A percentile compares a stretch with the other conserved stretches of the same genome.
phyloP scores from a whole-genome alignment of 345 rosid species.

The Eucalyptus marginata region DNA sequence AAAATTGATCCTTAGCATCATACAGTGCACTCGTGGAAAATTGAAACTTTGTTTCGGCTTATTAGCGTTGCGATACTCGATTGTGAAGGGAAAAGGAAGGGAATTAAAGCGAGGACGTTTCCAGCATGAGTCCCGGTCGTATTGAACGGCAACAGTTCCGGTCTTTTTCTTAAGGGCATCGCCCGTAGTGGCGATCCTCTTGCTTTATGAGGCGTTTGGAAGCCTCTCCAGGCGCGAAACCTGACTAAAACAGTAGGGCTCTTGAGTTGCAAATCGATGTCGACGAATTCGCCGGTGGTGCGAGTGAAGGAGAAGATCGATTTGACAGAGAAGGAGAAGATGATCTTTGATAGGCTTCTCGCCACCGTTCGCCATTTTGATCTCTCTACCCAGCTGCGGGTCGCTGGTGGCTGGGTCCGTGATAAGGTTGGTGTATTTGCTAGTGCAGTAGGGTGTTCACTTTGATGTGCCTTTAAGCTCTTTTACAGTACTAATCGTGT shows the following conservation, averaged over 20 bases:
- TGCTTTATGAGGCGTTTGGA: neutral
- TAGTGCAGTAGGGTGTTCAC: neutral
- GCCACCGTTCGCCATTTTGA: constrained; percentile 49
- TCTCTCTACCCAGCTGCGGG: constrained; percentile 69
- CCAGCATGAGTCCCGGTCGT: neutral
- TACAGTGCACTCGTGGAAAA: neutral
- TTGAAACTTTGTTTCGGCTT: neutral
- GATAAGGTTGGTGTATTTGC: constrained; percentile 45
- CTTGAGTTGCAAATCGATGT: constrained; percentile 15
- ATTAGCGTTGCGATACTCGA: neutral
- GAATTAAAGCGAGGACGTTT: neutral
- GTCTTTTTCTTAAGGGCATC: neutral
- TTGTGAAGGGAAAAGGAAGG: neutral
- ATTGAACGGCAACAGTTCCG: neutral
- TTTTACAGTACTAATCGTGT: no score
- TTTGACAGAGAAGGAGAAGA: constrained; percentile 42
- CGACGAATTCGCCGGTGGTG: constrained; percentile 2
- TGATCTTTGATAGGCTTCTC: constrained; percentile 65
- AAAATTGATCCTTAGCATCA: neutral
- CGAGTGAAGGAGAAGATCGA: constrained; percentile 50
- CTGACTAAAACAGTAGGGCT: neutral
- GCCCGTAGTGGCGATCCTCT: neutral
- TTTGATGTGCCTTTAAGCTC: no score
- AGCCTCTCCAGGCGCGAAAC: neutral
- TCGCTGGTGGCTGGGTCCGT: constrained; percentile 98